Base-by-base conservation (phyloP, 306 rosid genomes). In the Casuarina glauca region DNA sequence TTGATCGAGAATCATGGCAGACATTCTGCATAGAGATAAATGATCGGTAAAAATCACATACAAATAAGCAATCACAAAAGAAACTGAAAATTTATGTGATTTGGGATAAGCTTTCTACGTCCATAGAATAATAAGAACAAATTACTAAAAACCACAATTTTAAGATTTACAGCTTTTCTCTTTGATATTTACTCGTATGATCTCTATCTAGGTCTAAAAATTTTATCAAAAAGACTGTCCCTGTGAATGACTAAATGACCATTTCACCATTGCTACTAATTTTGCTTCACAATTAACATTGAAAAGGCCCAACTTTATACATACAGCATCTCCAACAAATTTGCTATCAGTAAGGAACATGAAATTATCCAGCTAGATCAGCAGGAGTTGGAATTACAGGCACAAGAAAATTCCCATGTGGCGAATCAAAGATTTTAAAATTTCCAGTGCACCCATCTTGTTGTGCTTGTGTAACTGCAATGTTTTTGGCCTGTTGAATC, bases 361-460 rank as follows among this genome's bases (percentile, higher is more conserved):
- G 64, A 76, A 74, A 80, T 82, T 82, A 88, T 45, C 64, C 78
- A 17, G 74, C 49, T 17, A 88, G 83, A 54, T 90, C 89, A 39
- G 74, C 73, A 46, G 76, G 75, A 73, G 90, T 76, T 74, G 90
- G 94, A 74, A 84, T 43, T 20, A 84, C 87, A 57, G 90, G 92
- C 80, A 88, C 82, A 41, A 90, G 89, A 78, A 74, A 86, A 79
- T 89, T 91, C 38, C 89, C 89, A 81, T 45, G 88, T 13, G 82
- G 87, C 6, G 92, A 91, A 83, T 91, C 87, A 64, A 88, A 81
- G 54, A 86, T 69, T 73, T 71, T 86, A 79, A 53, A 89, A 73
- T 82, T 89, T 57, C 90, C 92, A 15, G 89, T 85, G 74, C 89
- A 86, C 51, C 94, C 88, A 68, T 90, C 94, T 50, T 83, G 82